Conservation (phyloP, 148 eudicot species). For the Chenopodium suecicum region DNA sequence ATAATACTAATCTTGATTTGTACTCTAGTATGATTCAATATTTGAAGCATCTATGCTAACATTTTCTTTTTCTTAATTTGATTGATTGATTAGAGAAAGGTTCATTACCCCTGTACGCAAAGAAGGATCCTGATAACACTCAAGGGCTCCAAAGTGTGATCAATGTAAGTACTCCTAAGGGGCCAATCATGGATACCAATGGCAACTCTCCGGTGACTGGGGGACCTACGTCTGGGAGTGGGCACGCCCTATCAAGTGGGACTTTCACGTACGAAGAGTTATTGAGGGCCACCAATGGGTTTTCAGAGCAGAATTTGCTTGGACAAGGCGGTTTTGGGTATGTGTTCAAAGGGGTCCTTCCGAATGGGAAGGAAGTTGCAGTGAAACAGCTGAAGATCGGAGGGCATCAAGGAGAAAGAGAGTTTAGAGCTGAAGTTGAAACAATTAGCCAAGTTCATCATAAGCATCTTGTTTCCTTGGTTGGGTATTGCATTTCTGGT, state of each 20-base stretch:
- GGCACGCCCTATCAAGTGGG: conserved; percentile 22
- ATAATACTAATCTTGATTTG: background rate
- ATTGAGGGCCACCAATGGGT: conserved; percentile 38
- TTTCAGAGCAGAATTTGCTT: conserved; percentile 43
- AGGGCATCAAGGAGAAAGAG: conserved; percentile 53
- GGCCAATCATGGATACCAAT: background rate
- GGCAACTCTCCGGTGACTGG: background rate
- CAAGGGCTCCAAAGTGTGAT: conserved; percentile 10
- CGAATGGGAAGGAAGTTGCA: conserved; percentile 50
- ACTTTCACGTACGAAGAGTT: conserved; percentile 43
- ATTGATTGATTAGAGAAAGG: conserved; percentile 26
- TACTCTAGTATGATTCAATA: background rate
- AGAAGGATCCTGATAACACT: conserved; percentile 20
- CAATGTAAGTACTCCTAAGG: conserved; percentile 7
- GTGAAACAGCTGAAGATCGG: conserved; percentile 52
- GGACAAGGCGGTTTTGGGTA: conserved; percentile 58
- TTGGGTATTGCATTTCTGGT: conserved; percentile 53
- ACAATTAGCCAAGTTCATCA: conserved; percentile 62
- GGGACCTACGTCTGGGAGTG: conserved; percentile 9
- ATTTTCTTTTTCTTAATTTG: background rate
- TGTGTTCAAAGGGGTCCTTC: conserved; percentile 50
- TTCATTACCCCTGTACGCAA: conserved; percentile 34
- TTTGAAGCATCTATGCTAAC: background rate
- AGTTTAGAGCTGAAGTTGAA: conserved; percentile 53
- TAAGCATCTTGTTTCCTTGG: conserved; percentile 54